Evolutionary conservation across 2,329 filamentous ascomycete genomes (phyloP).

Genomic region (Cadophora malorum): DNA sequence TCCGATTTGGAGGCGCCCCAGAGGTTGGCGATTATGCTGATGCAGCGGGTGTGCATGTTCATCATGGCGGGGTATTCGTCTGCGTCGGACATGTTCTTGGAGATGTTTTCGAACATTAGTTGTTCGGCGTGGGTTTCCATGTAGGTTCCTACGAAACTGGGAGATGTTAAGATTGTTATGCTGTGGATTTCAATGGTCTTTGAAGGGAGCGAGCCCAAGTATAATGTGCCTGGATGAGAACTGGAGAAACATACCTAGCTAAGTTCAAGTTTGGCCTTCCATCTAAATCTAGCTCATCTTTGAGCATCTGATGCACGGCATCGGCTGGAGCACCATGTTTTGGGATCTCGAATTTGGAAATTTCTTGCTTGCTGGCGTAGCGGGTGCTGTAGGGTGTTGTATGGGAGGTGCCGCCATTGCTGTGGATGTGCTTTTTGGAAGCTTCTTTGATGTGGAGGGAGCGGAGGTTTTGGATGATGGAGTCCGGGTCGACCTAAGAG

Average conservation of each 20-base stretch:
- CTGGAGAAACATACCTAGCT: conserved; percentile 52
- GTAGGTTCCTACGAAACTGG: conserved; percentile 72
- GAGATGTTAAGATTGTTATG: conserved; percentile 23
- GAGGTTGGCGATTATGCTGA: conserved; percentile 71
- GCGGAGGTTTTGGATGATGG: conserved; percentile 60
- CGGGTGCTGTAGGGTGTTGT: conserved; percentile 63
- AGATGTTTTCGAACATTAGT: conserved; percentile 71
- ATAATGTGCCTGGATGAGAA: neutral
- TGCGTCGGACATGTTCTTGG: conserved; percentile 75
- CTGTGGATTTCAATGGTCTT: neutral
- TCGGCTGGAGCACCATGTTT: conserved; percentile 64
- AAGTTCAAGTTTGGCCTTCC: conserved; percentile 72
- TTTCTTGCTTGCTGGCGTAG: conserved; percentile 59
- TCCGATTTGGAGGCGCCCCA: conserved; percentile 68
- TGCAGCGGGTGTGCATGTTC: conserved; percentile 69
- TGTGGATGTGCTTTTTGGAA: conserved; percentile 46
- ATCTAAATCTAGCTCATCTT: conserved; percentile 68
- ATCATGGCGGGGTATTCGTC: conserved; percentile 68
- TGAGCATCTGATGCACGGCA: conserved; percentile 69
- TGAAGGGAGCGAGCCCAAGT: neutral
- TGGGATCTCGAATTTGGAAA: conserved; percentile 66
- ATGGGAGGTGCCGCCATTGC: conserved; percentile 54
- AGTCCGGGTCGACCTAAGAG: conserved; percentile 59
- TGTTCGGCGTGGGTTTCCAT: conserved; percentile 71
- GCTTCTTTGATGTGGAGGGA: conserved; percentile 50